Percentiles rank a stretch among this genome's conserved stretches.
Evolutionary conservation across 202 grass and related monocot species (phyloP).

Genomic region (Zoysia matrella): DNA sequence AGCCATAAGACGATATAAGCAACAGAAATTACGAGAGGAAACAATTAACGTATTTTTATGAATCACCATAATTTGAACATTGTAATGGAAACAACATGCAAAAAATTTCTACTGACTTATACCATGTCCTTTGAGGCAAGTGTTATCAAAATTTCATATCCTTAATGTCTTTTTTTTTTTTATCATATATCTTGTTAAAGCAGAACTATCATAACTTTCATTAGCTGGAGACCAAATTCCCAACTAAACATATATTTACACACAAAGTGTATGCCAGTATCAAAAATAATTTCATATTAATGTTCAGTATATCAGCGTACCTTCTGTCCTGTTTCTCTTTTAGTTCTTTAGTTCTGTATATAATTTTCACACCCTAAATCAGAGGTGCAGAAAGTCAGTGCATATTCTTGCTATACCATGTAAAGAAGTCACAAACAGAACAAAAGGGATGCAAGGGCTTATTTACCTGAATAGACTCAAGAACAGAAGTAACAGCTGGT

Average conservation of each 20-base stretch:
- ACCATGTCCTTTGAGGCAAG: conserved; percentile 25
- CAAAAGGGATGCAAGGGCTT: conserved; percentile 3
- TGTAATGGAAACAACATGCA: conserved; percentile 8
- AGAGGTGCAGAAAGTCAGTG: conserved; percentile 38
- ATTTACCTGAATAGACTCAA: conserved; percentile 89
- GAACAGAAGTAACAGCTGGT: conserved; percentile 75
- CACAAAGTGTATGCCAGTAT: not conserved
- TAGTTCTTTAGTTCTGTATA: conserved; percentile 90
- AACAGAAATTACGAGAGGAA: conserved; percentile 7
- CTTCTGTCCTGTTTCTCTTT: conserved; percentile 96
- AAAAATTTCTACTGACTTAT: not conserved
- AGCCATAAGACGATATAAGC: conserved; percentile 30
- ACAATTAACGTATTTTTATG: not conserved
- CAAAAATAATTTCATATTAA: not conserved
- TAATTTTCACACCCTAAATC: conserved; percentile 87
- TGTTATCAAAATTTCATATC: not conserved
- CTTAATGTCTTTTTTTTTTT: conserved; percentile 4
- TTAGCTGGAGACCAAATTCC: not conserved
- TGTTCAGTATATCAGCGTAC: conserved; percentile 42
- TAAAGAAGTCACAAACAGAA: conserved; percentile 11
- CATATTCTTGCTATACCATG: not conserved
- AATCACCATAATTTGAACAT: not conserved
- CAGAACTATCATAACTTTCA: not conserved
- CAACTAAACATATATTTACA: not conserved
- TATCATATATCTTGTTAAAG: not conserved